Evolutionary conservation across 1,284 basidiomycete genomes (phyloP).

Genomic region (Sanghuangporus weigelae): DNA sequence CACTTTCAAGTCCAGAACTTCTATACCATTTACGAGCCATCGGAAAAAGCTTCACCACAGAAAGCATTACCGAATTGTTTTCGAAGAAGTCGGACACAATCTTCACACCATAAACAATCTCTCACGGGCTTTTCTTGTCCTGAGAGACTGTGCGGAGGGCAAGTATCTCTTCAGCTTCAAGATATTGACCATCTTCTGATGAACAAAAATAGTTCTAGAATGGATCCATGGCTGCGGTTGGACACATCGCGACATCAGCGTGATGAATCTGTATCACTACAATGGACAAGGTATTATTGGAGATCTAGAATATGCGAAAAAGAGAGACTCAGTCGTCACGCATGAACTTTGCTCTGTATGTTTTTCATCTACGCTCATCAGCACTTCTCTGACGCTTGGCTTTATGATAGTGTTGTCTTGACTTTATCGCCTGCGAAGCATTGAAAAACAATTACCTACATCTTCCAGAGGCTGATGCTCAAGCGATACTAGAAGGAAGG

Average conservation of each 20-base stretch:
- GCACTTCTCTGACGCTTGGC: not conserved
- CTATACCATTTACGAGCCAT: not conserved
- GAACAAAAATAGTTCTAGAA: not conserved
- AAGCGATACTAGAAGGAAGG: not conserved
- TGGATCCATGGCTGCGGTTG: not conserved
- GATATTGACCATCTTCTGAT: not conserved
- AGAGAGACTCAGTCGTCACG: not conserved
- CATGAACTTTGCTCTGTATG: not conserved
- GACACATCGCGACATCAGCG: conserved; percentile 1
- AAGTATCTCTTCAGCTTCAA: not conserved
- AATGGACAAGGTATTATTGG: not conserved
- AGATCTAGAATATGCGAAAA: not conserved
- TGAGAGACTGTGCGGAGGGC: not conserved
- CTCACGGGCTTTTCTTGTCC: not conserved
- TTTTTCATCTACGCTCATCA: not conserved
- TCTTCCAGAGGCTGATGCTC: not conserved
- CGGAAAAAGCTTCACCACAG: not conserved
- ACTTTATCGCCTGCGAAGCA: not conserved
- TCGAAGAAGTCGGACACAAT: not conserved
- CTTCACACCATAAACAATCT: not conserved
- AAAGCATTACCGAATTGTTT: not conserved
- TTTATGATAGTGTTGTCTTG: not conserved
- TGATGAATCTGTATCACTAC: not conserved
- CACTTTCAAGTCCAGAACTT: not conserved
- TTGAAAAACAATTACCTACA: not conserved